Evolutionary conservation across 768 basidiomycete genomes (phyloP).

Genomic region (Auricularia heimuer): DNA sequence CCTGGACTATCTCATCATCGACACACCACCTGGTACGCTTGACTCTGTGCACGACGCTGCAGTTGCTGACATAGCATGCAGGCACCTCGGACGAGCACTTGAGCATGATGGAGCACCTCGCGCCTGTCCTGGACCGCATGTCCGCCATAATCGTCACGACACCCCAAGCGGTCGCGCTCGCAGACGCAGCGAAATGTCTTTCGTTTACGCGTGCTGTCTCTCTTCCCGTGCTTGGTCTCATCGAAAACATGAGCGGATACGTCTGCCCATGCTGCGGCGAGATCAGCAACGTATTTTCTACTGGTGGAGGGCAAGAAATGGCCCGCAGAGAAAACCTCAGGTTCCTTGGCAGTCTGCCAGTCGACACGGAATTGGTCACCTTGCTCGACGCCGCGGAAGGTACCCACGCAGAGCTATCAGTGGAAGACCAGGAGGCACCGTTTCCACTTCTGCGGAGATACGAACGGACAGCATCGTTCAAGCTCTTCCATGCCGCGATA

Average conservation of each 20-base stretch:
- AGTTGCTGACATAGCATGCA: constrained; percentile 24
- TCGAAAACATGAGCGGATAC: constrained; percentile 99
- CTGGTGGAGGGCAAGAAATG: constrained; percentile 86
- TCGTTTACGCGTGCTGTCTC: constrained; percentile 87
- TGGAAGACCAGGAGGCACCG: constrained; percentile 17
- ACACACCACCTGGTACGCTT: constrained; percentile 86
- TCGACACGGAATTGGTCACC: constrained; percentile 84
- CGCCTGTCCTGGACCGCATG: constrained; percentile 63
- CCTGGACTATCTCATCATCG: constrained; percentile 84
- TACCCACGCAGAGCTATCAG: constrained; percentile 5
- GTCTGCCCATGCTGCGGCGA: constrained; percentile 96
- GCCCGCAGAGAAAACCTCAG: constrained; percentile 59
- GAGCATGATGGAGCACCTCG: constrained; percentile 87
- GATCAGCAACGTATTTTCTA: constrained; percentile 89
- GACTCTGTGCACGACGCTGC: background rate
- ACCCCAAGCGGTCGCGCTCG: constrained; percentile 90
- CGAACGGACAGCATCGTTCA: constrained; percentile 54
- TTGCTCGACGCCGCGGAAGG: constrained; percentile 62
- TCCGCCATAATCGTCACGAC: constrained; percentile 91
- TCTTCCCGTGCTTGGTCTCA: constrained; percentile 79
- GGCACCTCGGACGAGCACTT: constrained; percentile 99
- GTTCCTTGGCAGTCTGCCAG: constrained; percentile 84
- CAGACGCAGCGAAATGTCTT: constrained; percentile 92
- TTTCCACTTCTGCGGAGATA: constrained; percentile 56
- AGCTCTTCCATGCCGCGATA: constrained; percentile 55